Evolutionary conservation across 352 stramenopile species (phyloP).

Genomic region (Globisporangium iwayamae): DNA sequence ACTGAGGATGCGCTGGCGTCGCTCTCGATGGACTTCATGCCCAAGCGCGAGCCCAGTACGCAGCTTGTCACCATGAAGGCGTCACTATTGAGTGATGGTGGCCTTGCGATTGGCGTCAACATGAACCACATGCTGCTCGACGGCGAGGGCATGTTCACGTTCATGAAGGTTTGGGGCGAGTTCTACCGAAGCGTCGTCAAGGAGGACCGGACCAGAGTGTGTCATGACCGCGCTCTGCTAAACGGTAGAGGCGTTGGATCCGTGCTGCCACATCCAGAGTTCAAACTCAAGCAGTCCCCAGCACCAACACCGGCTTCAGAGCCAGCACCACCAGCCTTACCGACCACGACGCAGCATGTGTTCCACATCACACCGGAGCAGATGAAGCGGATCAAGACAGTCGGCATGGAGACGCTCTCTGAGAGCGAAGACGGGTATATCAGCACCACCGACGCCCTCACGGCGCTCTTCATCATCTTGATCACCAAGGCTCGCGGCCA

Average conservation of each 20-base stretch:
- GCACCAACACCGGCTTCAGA: not conserved
- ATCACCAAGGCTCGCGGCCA: slow-evolving; percentile 46
- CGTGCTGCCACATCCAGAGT: slow-evolving; percentile 40
- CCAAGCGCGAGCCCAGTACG: slow-evolving; percentile 8
- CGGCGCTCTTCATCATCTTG: slow-evolving; percentile 44
- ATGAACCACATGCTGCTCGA: slow-evolving; percentile 46
- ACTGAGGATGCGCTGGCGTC: slow-evolving; percentile 30
- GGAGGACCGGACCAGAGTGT: slow-evolving; percentile 24
- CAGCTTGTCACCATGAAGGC: slow-evolving; percentile 35
- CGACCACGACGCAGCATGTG: slow-evolving; percentile 31
- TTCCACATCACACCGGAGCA: slow-evolving; percentile 44
- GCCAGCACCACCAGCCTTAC: slow-evolving; percentile 3
- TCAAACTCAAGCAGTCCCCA: slow-evolving; percentile 20
- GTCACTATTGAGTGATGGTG: slow-evolving; percentile 40
- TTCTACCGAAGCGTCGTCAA: slow-evolving; percentile 38
- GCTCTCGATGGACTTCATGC: slow-evolving; percentile 35
- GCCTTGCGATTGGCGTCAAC: slow-evolving; percentile 43
- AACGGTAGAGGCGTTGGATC: slow-evolving; percentile 15
- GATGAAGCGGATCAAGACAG: slow-evolving; percentile 40
- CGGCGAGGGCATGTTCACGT: slow-evolving; percentile 49
- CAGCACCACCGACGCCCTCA: slow-evolving; percentile 49
- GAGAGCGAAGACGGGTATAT: slow-evolving; percentile 28
- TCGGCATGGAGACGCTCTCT: slow-evolving; percentile 14
- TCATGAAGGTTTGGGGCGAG: slow-evolving; percentile 57
- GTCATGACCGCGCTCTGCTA: slow-evolving; percentile 41